phyloP scores from a whole-genome alignment of 2,329 filamentous ascomycete genomes.

The Fusarium keratoplasticum region DNA sequence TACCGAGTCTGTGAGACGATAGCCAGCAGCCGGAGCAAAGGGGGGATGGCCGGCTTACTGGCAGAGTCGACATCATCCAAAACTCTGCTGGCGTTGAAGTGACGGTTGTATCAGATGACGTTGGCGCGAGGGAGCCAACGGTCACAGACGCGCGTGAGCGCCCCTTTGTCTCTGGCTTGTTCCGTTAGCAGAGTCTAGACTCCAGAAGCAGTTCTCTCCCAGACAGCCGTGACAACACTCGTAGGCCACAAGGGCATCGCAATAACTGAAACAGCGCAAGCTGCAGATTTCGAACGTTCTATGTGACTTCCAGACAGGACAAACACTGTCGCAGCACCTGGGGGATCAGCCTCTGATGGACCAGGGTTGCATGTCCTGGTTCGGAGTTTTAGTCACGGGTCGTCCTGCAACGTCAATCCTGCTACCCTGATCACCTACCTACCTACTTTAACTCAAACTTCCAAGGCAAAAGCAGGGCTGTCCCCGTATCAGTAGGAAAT shows the following conservation, averaged over 20 bases:
- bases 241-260: not conserved
- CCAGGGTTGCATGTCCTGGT: conserved; percentile 23
- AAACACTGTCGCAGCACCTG: not conserved
- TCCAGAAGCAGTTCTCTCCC: not conserved
- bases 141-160: not conserved
- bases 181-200: not conserved
- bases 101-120: conserved; percentile 8
- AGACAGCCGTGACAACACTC: not conserved
- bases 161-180: not conserved
- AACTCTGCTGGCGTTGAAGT: not conserved
- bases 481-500: not conserved
- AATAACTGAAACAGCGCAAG: not conserved
- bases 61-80: not conserved
- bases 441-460: conserved; percentile 11
- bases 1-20: not conserved
- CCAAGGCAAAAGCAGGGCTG: conserved; percentile 14
- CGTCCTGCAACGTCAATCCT: conserved; percentile 2
- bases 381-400: conserved; percentile 25
- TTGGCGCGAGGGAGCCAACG: not conserved
- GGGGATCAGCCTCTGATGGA: conserved; percentile 17
- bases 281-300: conserved; percentile 1
- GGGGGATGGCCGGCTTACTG: not conserved
- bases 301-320: conserved; percentile 3
- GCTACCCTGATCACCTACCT: conserved; percentile 23
- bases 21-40: not conserved